phyloP scores from a whole-genome alignment of 805 yeast genomes.

The Clavispora vitiphila region DNA sequence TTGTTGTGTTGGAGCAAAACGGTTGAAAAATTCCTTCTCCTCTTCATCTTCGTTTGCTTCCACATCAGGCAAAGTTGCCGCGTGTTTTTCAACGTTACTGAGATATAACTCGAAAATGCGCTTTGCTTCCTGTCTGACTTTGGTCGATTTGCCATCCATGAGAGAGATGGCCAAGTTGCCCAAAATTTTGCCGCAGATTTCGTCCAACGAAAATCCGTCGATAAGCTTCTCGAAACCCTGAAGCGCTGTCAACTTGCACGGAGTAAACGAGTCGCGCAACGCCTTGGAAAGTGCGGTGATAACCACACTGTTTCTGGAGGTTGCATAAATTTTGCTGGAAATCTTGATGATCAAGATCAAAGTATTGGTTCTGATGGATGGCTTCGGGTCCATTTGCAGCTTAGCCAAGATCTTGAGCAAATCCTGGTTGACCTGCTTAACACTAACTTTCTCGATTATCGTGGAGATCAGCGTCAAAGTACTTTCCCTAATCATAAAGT shows the following conservation, averaged over 20 bases:
- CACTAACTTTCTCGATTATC: constrained; percentile 61
- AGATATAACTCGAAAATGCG: constrained; percentile 57
- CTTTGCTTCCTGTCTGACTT: constrained; percentile 71
- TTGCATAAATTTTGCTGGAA: constrained; percentile 50
- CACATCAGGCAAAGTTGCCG: constrained; percentile 26
- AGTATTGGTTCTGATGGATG: constrained; percentile 75
- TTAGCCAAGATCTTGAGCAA: constrained; percentile 75
- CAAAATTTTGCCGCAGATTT: constrained; percentile 73
- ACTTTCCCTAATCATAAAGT: constrained; percentile 72
- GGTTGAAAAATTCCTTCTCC: constrained; percentile 33
- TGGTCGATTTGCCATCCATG: constrained; percentile 60
- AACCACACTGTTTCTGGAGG: constrained; percentile 64
- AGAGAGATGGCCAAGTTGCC: constrained; percentile 83
- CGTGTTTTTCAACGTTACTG: constrained; percentile 34
- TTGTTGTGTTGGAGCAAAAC: constrained; percentile 16
- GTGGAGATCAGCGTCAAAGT: constrained; percentile 65
- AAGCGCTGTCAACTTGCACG: constrained; percentile 71
- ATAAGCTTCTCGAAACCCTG: constrained; percentile 63
- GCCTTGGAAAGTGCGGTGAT: constrained; percentile 85
- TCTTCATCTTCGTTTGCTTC: constrained; percentile 35
- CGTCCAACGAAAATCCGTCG: constrained; percentile 64
- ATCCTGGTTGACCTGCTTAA: constrained; percentile 83
- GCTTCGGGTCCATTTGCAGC: constrained; percentile 69
- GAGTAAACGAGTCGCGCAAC: constrained; percentile 70
- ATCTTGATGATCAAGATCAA: constrained; percentile 64